Percentiles rank a stretch among this genome's conserved stretches.
Conservation (phyloP, 2,329 filamentous ascomycete species). For the Diplodia corticola region DNA sequence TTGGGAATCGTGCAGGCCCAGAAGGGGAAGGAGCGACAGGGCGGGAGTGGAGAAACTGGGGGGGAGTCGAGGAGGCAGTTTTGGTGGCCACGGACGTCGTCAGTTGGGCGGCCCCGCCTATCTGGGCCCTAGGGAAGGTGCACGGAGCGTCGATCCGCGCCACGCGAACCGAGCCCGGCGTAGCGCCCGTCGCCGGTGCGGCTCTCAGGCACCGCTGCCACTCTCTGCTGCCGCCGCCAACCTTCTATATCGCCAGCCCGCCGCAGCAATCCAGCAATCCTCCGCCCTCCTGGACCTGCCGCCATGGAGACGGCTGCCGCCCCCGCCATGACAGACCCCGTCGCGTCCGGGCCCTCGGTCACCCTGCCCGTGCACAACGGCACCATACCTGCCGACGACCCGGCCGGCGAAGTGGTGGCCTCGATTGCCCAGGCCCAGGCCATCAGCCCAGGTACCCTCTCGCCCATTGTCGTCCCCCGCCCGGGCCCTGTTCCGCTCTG, state of each 20-base stretch:
- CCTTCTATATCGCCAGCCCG: background rate
- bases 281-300: background rate
- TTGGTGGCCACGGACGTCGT: conserved; percentile 2
- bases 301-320: background rate
- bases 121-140: background rate
- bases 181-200: background rate
- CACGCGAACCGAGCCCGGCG: background rate
- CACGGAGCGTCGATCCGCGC: background rate
- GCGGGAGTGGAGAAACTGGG: background rate
- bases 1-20: background rate
- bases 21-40: background rate
- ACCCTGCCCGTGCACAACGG: conserved; percentile 6
- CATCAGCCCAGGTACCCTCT: conserved; percentile 41
- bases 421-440: conserved; percentile 42
- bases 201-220: conserved; percentile 5
- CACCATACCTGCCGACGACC: conserved; percentile 31
- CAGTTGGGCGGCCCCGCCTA: background rate
- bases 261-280: too few species aligned
- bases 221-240: too few species aligned
- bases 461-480: background rate
- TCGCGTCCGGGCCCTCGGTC: background rate
- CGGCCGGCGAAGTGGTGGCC: conserved; percentile 39
- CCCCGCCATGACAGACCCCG: background rate
- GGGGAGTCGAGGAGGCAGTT: background rate
- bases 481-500: background rate